Evolutionary conservation across 176 grass and related monocot genomes (phyloP).

Genomic region (Elymus sibiricus): DNA sequence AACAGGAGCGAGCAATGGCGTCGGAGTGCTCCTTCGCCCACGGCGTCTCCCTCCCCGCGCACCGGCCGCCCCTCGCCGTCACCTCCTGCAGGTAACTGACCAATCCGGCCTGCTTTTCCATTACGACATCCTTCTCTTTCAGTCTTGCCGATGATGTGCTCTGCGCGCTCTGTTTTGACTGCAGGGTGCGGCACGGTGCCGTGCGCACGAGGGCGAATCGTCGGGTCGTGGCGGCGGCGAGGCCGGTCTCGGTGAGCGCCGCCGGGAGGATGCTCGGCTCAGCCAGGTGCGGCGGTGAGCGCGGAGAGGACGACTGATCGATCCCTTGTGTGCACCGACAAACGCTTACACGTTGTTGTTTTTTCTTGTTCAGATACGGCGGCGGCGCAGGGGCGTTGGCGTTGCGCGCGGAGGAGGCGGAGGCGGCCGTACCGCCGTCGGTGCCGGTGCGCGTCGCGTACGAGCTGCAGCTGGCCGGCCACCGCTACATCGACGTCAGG

Average conservation of each 20-base stretch:
- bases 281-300: not conserved
- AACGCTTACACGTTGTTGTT: not conserved
- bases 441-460: constrained; percentile 82
- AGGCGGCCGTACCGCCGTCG: constrained; percentile 40
- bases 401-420: not conserved
- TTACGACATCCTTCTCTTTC: too few relatives aligned
- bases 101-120: too few relatives aligned
- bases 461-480: constrained; percentile 72
- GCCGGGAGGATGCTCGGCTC: not conserved
- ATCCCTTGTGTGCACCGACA: not conserved
- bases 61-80: too few relatives aligned
- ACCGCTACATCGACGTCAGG: constrained; percentile 87
- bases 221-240: not conserved
- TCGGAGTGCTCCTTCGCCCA: too few relatives aligned
- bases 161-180: too few relatives aligned
- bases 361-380: not conserved
- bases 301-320: too few relatives aligned
- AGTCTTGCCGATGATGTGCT: too few relatives aligned
- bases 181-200: too few relatives aligned
- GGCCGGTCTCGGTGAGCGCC: not conserved
- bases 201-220: rapidly evolving
- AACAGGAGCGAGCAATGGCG: too few relatives aligned
- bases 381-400: not conserved
- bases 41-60: too few relatives aligned
- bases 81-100: too few relatives aligned